Conservation (phyloP, 345 rosid genomes). For the Angophora floribunda region DNA sequence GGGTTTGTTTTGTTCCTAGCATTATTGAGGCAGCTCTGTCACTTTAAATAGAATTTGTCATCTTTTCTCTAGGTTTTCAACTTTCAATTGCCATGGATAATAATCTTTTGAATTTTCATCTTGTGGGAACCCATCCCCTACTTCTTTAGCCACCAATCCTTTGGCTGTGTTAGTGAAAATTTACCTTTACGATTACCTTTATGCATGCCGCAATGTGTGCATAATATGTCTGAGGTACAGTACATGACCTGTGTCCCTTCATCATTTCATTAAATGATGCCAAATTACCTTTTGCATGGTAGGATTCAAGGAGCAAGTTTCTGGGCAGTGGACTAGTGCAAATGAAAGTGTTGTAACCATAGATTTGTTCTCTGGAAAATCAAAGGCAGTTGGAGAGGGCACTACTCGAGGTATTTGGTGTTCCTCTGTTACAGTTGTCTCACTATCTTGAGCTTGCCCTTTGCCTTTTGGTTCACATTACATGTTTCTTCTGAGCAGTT, state of each 20-base stretch:
- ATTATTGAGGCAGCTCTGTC: background rate
- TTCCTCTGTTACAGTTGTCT: background rate
- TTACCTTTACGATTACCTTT: background rate
- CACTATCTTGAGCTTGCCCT: background rate
- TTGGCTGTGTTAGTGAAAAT: background rate
- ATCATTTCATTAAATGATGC: background rate
- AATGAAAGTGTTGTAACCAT: conserved; percentile 51
- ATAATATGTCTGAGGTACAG: background rate
- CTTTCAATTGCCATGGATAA: background rate
- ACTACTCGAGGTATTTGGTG: conserved; percentile 46
- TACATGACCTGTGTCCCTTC: background rate
- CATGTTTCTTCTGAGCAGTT: conserved; percentile 30
- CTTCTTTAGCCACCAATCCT: background rate
- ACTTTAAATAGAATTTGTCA: background rate
- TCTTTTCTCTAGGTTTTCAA: background rate
- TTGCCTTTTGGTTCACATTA: background rate
- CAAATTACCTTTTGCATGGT: background rate
- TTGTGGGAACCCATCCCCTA: background rate
- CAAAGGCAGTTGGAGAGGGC: conserved; percentile 64
- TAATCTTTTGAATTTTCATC: background rate
- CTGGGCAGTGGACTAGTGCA: conserved; percentile 64
- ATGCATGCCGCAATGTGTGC: background rate
- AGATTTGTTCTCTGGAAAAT: conserved; percentile 53
- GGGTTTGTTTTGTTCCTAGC: background rate
- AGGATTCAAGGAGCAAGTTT: conserved; percentile 45